A percentile compares a stretch with the other conserved stretches of the same genome.
phyloP scores from a whole-genome alignment of 176 grass and related monocot genomes.

The Elaeis guineensis region DNA sequence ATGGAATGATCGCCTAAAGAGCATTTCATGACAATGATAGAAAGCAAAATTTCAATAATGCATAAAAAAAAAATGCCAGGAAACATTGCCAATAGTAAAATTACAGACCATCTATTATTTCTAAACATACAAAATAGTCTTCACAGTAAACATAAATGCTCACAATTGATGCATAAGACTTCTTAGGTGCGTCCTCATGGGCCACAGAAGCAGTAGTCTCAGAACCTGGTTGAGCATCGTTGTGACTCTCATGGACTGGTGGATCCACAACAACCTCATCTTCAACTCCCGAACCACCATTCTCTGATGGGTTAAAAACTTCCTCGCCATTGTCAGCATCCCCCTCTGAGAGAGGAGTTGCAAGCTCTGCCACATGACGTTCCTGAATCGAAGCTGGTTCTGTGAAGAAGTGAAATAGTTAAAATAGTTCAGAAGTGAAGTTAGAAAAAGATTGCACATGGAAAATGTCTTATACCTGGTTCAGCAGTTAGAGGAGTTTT shows the following conservation, averaged over 20 bases:
- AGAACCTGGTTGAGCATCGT: neutral
- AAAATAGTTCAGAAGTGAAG: too few relatives aligned
- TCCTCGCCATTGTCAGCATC: neutral
- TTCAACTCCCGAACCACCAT: neutral
- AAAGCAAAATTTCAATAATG: too few relatives aligned
- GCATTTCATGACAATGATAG: too few relatives aligned
- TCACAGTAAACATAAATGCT: slow-evolving; percentile 7
- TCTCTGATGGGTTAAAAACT: neutral
- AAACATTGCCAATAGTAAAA: neutral
- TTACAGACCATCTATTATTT: neutral
- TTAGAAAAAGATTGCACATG: neutral
- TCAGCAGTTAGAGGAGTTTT: neutral
- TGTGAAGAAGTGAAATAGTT: neutral
- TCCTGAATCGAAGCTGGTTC: slow-evolving; percentile 23
- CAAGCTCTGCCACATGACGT: neutral
- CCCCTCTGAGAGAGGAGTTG: slow-evolving; percentile 5
- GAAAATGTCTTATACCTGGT: neutral
- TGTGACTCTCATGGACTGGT: slow-evolving; percentile 1
- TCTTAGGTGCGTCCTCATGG: slow-evolving; percentile 7
- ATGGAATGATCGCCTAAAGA: too few relatives aligned
- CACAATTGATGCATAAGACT: slow-evolving; percentile 8
- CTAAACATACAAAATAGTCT: too few relatives aligned
- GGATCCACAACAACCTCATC: neutral
- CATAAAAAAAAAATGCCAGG: neutral
- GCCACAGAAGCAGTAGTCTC: slow-evolving; percentile 5